Evolutionary conservation across 768 basidiomycete genomes (phyloP).

Genomic region (Galerina marginata): DNA sequence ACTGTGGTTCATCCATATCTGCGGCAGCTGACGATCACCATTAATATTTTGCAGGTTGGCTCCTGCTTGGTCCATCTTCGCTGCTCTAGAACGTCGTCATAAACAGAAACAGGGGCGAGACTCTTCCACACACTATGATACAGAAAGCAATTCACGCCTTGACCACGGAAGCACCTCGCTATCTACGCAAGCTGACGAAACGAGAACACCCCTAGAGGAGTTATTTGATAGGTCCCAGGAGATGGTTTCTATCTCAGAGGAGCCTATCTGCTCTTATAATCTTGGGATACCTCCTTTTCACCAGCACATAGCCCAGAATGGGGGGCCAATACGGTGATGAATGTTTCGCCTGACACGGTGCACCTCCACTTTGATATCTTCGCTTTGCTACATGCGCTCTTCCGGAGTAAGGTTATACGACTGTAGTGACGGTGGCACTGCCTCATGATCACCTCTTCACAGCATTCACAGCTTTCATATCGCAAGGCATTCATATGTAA

Average conservation of each 20-base stretch:
- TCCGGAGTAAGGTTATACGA: background rate
- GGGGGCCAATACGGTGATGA: too few species aligned
- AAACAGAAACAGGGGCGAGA: background rate
- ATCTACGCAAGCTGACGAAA: background rate
- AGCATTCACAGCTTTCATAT: background rate
- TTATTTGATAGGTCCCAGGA: background rate
- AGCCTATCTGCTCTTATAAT: background rate
- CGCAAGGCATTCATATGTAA: background rate
- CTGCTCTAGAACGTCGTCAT: constrained; percentile 12
- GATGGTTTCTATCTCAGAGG: background rate
- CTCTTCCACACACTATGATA: background rate
- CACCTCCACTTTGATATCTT: too few species aligned
- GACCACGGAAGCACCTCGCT: background rate
- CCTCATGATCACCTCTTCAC: background rate
- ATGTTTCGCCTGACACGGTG: too few species aligned
- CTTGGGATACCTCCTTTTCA: background rate
- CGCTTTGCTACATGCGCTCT: background rate
- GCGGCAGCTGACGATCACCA: background rate
- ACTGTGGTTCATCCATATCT: background rate
- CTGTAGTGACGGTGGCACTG: background rate
- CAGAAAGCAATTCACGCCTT: background rate
- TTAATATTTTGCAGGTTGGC: constrained; percentile 12
- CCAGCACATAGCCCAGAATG: too few species aligned
- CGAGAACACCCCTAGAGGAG: background rate
- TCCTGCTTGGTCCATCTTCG: constrained; percentile 21